These are phyloP conservation scores for Penstemon eatonii DNA, from an alignment of 257 asterid genomes.

Conservation along the genomic window DNA sequence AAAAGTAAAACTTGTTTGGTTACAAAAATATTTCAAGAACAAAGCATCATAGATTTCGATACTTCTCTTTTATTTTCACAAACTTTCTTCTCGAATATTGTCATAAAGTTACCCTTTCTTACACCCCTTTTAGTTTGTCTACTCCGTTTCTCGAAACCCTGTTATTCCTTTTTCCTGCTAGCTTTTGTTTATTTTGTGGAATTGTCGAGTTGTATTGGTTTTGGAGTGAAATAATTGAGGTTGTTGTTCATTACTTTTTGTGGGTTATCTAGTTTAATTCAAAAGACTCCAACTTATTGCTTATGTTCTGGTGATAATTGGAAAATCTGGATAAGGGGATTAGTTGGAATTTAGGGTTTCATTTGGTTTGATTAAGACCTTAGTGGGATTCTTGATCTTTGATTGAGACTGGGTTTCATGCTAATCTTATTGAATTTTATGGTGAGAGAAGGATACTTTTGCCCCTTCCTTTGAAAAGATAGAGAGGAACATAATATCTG, in stretches of 20 bases:
- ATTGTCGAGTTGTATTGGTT: slow-evolving; percentile 17
- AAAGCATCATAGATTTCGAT: slow-evolving; percentile 24
- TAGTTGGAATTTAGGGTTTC: slow-evolving; percentile 27
- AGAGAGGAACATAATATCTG: slow-evolving; percentile 31
- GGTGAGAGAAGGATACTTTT: slow-evolving; percentile 27
- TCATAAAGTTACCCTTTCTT: slow-evolving; percentile 18
- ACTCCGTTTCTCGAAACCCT: slow-evolving; percentile 9
- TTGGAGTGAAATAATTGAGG: slow-evolving; percentile 17
- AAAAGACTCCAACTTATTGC: slow-evolving; percentile 23
- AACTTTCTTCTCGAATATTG: slow-evolving; percentile 12
- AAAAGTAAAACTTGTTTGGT: slow-evolving; percentile 10
- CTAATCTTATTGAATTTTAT: slow-evolving; percentile 22
- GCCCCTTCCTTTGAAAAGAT: slow-evolving; percentile 13
- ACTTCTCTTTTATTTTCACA: slow-evolving; percentile 17
- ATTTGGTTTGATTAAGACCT: slow-evolving; percentile 37
- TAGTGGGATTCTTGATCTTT: slow-evolving; percentile 39
- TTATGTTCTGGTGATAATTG: slow-evolving; percentile 29
- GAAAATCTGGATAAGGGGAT: slow-evolving; percentile 25
- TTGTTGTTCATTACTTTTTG: slow-evolving; percentile 18
- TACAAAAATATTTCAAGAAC: slow-evolving; percentile 28
- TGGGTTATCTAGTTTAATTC: slow-evolving; percentile 30
- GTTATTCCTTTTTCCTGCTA: neutral
- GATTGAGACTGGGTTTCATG: slow-evolving; percentile 26
- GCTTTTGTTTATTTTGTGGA: slow-evolving; percentile 3
- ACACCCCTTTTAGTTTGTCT: slow-evolving; percentile 17